Evolutionary conservation across 1,284 basidiomycete species (phyloP).

Genomic region (Rhodotorula sp.): DNA sequence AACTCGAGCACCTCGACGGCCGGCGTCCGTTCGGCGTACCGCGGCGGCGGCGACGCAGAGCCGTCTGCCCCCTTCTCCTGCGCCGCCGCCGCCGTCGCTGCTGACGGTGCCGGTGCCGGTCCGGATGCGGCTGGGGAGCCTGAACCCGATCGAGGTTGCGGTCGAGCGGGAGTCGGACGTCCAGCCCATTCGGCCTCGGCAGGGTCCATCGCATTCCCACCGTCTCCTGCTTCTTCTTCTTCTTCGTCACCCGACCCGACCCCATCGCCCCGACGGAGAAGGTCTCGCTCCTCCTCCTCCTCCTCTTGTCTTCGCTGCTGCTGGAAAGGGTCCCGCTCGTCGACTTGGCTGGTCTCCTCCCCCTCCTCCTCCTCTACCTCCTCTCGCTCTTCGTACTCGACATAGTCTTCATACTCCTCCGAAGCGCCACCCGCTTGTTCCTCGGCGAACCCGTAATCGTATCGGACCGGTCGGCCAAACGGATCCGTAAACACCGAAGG

Average conservation of each 20-base stretch:
- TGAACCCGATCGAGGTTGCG: too few species aligned
- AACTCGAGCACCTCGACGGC: constrained; percentile 1
- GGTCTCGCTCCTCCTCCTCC: neutral
- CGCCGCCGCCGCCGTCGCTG: neutral
- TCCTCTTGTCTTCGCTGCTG: neutral
- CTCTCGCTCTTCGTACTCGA: neutral
- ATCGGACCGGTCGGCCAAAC: neutral
- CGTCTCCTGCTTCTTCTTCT: neutral
- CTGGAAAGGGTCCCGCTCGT: too few species aligned
- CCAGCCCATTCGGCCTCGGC: constrained; percentile 5
- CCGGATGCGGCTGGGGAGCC: too few species aligned
- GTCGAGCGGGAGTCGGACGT: neutral
- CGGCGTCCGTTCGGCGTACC: neutral
- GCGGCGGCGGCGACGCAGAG: neutral
- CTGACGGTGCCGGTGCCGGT: too few species aligned
- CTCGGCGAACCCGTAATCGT: neutral
- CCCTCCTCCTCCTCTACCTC: neutral
- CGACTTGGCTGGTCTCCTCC: neutral
- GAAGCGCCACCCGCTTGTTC: neutral
- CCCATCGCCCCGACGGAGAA: too few species aligned
- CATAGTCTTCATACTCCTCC: neutral
- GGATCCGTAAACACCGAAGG: neutral
- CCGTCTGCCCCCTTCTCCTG: neutral
- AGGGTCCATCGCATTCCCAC: constrained; percentile 1
- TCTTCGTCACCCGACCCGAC: too few species aligned